Evolutionary conservation across 2,329 filamentous ascomycete genomes (phyloP).

Genomic region (Dothidotthia symphoricarpi): DNA sequence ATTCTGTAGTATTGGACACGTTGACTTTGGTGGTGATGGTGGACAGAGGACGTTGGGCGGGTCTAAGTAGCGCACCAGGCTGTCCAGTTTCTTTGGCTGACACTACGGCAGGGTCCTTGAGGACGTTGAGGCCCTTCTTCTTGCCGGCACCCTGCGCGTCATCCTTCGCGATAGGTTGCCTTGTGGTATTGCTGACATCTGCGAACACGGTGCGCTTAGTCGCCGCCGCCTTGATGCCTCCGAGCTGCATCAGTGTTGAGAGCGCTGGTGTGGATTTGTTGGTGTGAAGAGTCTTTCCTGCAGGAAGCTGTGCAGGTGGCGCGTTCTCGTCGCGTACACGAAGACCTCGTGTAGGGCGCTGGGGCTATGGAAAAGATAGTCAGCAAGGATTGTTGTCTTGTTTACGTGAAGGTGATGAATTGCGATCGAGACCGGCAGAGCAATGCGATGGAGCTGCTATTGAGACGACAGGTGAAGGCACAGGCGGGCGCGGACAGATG

Average conservation of each 20-base stretch:
- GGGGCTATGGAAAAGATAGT: constrained; percentile 57
- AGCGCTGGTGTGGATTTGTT: constrained; percentile 74
- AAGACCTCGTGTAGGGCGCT: constrained; percentile 60
- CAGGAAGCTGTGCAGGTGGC: constrained; percentile 34
- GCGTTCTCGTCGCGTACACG: constrained; percentile 71
- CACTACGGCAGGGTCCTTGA: constrained; percentile 33
- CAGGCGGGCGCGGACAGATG: not conserved
- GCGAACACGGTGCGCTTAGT: constrained; percentile 77
- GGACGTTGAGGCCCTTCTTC: constrained; percentile 39
- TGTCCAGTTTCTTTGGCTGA: constrained; percentile 43
- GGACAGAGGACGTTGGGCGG: constrained; percentile 60
- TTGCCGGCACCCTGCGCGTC: constrained; percentile 52
- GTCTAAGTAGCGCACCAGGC: constrained; percentile 51
- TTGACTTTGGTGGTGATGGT: constrained; percentile 22
- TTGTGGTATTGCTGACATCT: constrained; percentile 72
- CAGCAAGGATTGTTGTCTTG: too few relatives aligned
- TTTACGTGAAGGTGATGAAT: too few relatives aligned
- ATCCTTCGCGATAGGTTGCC: constrained; percentile 50
- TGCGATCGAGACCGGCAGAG: constrained; percentile 4
- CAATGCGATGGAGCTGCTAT: constrained; percentile 1
- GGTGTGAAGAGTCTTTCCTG: constrained; percentile 57
- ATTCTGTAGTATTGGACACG: constrained; percentile 12
- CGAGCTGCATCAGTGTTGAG: constrained; percentile 55
- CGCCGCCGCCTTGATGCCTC: constrained; percentile 60
- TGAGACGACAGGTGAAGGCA: constrained; percentile 5